Base-by-base conservation (phyloP, 257 asterid genomes). In the Salvia splendens region DNA sequence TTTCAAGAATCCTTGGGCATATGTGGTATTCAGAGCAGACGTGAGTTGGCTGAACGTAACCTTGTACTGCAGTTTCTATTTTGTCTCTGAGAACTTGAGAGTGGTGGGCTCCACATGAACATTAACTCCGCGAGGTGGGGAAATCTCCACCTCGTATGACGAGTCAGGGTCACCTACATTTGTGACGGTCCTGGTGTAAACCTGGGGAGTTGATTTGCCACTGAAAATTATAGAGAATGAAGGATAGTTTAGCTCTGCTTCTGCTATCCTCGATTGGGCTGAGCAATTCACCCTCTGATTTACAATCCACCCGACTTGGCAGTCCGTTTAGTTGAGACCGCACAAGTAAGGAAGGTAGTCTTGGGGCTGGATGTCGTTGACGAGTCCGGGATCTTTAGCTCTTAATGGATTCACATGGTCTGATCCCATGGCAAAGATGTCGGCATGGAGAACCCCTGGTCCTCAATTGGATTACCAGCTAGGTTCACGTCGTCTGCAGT, bases 331-430 rank as follows among this genome's bases (percentile, higher is more conserved):
- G 14, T 54, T 15, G 43, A 77, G 32, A 5, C 75, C 69, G 24
- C 81, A 77, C 12, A 72, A 43, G 14, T 68, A 72, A 6, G 75
- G 77, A 20, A 77, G 2, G 45, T 77, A 77, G 33, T 67, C 81
- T 1, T 12, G 2, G 5, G 65, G 72, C 2, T 54, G 20, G 1
- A 63, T 9, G 24, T 72, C 78, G 42, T 77, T 72, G 6, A 77
- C 53, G 2, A 72, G 75, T 6, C 78, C 81, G 0, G 78, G 81
- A 15, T 67, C 68, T 3, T 6, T 62, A 9, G 78, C 78, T 52
- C 41, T 72, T 0, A 72, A 33, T 4, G 78, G 81, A 36, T 77
- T 72, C 7, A 78, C 80, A 8, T 74, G 83, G 1, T 80, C 77
- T 0, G 80, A 38, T 0, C 80, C 83, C 0, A 69, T 74, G 28